phyloP scores from a whole-genome alignment of 169 alveolate genomes.

The Plasmodium relictum region DNA sequence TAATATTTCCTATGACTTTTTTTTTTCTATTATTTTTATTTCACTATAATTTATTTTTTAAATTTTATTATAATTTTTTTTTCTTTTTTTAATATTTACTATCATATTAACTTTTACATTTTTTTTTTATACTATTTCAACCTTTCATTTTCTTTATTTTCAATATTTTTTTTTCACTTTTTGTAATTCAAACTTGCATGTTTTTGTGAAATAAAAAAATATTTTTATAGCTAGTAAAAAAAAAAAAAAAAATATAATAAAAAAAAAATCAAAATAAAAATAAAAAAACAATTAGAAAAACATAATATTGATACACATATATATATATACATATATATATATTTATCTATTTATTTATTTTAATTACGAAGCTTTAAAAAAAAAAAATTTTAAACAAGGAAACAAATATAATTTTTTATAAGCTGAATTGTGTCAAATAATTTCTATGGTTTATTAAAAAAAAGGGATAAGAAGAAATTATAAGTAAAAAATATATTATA shows the following conservation, averaged over 20 bases:
- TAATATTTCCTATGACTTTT: too few relatives aligned
- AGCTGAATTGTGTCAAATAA: too few relatives aligned
- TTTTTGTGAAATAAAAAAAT: slow-evolving; percentile 6
- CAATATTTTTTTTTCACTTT: not conserved
- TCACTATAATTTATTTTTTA: too few relatives aligned
- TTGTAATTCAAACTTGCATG: not conserved
- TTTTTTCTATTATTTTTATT: too few relatives aligned
- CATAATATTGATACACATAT: not conserved
- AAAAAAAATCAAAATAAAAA: not conserved
- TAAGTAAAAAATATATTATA: too few relatives aligned
- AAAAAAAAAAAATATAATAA: not conserved
- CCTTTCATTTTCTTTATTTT: not conserved
- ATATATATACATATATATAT: not conserved
- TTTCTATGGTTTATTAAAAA: too few relatives aligned
- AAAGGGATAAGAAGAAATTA: too few relatives aligned
- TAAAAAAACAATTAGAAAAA: not conserved
- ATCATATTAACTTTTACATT: not conserved
- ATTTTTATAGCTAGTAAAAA: not conserved
- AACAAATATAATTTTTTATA: too few relatives aligned
- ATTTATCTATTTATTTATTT: not conserved
- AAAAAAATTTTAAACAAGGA: not conserved
- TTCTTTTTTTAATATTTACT: too few relatives aligned
- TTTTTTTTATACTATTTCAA: not conserved
- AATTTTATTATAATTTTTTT: too few relatives aligned
- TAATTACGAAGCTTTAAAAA: not conserved